Percentiles rank a stretch among this genome's conserved stretches.
phyloP scores from a whole-genome alignment of 2,329 filamentous ascomycete species.

The Venturia carpophila region DNA sequence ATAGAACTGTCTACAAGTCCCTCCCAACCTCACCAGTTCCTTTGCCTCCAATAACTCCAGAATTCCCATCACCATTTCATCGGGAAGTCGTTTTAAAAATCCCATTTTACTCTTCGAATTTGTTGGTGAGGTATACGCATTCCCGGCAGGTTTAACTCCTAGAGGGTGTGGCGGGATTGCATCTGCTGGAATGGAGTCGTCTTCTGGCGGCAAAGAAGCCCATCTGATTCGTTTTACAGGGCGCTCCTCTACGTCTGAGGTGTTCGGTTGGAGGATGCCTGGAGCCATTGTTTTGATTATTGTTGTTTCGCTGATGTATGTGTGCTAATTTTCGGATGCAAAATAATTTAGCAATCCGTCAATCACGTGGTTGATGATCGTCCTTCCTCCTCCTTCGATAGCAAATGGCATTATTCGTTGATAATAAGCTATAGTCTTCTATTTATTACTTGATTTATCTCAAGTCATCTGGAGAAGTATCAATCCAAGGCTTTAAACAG shows the following conservation, averaged over 20 bases:
- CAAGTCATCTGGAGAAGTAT: too few relatives aligned
- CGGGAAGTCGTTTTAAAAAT: constrained; percentile 59
- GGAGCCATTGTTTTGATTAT: constrained; percentile 4
- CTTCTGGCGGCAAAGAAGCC: constrained; percentile 25
- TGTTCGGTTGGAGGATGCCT: constrained; percentile 3
- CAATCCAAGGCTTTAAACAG: too few relatives aligned
- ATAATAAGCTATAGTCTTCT: neutral
- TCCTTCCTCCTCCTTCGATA: too few relatives aligned
- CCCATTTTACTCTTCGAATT: constrained; percentile 64
- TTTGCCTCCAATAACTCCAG: constrained; percentile 65
- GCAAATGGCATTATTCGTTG: too few relatives aligned
- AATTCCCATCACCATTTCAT: constrained; percentile 69
- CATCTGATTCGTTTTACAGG: constrained; percentile 31
- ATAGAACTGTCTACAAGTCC: constrained; percentile 77
- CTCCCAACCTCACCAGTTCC: constrained; percentile 58
- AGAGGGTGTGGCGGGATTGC: constrained; percentile 72
- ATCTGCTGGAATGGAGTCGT: constrained; percentile 38
- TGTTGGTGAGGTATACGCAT: constrained; percentile 59
- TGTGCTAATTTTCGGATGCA: neutral
- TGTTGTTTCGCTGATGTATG: neutral
- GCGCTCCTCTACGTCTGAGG: constrained; percentile 26
- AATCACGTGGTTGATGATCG: neutral
- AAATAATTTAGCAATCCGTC: too few relatives aligned
- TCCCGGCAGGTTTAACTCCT: constrained; percentile 78
- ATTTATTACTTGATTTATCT: neutral